These are phyloP conservation scores for Arachis hypogaea DNA, from an alignment of 306 rosid species.

Conservation along the genomic window DNA sequence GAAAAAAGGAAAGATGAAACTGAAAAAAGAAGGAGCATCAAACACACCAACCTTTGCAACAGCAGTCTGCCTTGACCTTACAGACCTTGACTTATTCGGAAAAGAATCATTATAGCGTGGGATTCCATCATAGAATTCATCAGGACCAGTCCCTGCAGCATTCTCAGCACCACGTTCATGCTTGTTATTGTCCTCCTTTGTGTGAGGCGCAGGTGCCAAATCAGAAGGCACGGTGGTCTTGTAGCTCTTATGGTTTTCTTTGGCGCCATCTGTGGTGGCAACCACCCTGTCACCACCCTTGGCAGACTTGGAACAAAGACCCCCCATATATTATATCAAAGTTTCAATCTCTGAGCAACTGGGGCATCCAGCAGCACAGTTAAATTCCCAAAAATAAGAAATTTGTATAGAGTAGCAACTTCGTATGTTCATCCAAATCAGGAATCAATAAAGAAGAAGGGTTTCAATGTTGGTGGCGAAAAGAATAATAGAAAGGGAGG, in stretches of 20 bases:
- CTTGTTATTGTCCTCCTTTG: constrained; percentile 27
- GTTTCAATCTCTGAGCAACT: constrained; percentile 22
- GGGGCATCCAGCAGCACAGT: constrained; percentile 28
- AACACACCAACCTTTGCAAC: constrained; percentile 69
- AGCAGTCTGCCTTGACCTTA: constrained; percentile 62
- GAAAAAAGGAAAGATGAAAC: constrained; percentile 20
- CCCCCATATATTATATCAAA: constrained; percentile 59
- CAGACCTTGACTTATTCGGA: constrained; percentile 68
- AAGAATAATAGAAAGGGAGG: not conserved
- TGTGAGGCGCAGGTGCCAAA: constrained; percentile 40
- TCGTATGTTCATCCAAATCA: constrained; percentile 41
- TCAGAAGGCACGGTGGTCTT: constrained; percentile 31
- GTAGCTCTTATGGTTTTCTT: constrained; percentile 31
- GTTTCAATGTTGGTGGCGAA: constrained; percentile 1
- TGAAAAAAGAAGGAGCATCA: constrained; percentile 12
- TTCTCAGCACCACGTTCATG: constrained; percentile 29
- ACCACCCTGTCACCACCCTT: constrained; percentile 42
- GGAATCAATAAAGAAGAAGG: constrained; percentile 7
- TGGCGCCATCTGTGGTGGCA: constrained; percentile 39
- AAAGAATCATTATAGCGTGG: constrained; percentile 61
- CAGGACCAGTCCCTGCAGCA: constrained; percentile 30
- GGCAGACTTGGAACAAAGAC: constrained; percentile 64
- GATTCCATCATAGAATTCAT: constrained; percentile 83
- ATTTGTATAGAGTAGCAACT: not conserved
- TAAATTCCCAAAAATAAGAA: not conserved